Conservation (phyloP, 1,284 basidiomycete genomes). For the Moniliophthora roreri region DNA sequence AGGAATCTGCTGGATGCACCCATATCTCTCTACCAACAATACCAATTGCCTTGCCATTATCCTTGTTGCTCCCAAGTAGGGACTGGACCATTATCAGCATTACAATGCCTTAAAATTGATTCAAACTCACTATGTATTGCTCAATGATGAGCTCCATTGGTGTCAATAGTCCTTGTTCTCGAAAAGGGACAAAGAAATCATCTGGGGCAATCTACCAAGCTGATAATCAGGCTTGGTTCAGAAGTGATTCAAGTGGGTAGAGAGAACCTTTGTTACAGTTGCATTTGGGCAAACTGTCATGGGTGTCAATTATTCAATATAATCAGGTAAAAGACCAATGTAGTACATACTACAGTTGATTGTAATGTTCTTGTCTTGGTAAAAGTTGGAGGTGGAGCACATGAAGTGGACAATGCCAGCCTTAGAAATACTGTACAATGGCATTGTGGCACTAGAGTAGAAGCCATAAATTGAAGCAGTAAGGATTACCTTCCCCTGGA, state of each 20-base stretch:
- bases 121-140: slow-evolving; percentile 17
- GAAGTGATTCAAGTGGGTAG: background rate
- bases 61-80: slow-evolving; percentile 15
- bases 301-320: background rate
- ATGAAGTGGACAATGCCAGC: slow-evolving; percentile 20
- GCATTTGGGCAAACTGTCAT: slow-evolving; percentile 18
- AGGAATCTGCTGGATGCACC: slow-evolving; percentile 17
- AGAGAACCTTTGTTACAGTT: slow-evolving; percentile 6
- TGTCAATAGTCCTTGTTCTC: slow-evolving; percentile 12
- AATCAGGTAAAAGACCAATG: background rate
- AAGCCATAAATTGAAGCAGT: slow-evolving; percentile 19
- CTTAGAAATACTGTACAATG: slow-evolving; percentile 20
- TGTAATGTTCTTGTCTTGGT: slow-evolving; percentile 19
- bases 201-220: slow-evolving; percentile 11
- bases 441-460: slow-evolving; percentile 16
- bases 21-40: slow-evolving; percentile 16
- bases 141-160: slow-evolving; percentile 19
- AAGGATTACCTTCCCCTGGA: slow-evolving; percentile 20
- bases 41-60: slow-evolving; percentile 18
- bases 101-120: background rate
- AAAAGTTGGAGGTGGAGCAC: slow-evolving; percentile 17
- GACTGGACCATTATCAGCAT: slow-evolving; percentile 9
- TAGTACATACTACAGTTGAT: slow-evolving; percentile 16
- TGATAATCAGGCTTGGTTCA: slow-evolving; percentile 7
- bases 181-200: slow-evolving; percentile 16